These are phyloP conservation scores for Eurotiales sp. DNA, from an alignment of 2,329 filamentous ascomycete genomes.

Conservation along the genomic window DNA sequence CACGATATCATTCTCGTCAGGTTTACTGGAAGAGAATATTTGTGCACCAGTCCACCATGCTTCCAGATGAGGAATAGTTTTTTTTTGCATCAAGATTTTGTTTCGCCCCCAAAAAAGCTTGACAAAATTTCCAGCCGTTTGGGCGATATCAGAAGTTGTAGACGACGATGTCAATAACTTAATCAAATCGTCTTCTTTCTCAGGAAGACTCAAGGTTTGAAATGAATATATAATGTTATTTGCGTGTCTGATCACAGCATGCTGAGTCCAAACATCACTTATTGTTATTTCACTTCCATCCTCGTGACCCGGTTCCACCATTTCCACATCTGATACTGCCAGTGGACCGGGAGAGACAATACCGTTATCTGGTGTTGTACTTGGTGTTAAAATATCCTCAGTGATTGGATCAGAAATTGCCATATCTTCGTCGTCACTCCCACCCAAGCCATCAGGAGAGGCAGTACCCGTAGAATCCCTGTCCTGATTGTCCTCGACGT, in stretches of 20 bases:
- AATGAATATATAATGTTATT: neutral
- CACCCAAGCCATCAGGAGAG: neutral
- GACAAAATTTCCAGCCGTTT: neutral
- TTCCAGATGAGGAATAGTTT: neutral
- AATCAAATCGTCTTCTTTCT: neutral
- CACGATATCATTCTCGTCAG: slow-evolving; percentile 1
- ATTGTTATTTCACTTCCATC: neutral
- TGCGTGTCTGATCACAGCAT: slow-evolving; percentile 4
- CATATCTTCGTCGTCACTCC: neutral
- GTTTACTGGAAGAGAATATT: neutral
- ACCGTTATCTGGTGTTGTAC: neutral
- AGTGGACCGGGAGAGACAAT: neutral
- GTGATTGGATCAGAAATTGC: neutral
- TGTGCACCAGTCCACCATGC: neutral
- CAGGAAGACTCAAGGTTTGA: neutral
- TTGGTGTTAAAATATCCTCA: neutral
- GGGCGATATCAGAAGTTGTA: neutral
- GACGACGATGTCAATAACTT: neutral
- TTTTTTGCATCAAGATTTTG: neutral
- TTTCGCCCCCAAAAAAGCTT: neutral
- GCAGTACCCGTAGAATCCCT: neutral
- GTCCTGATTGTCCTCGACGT: neutral
- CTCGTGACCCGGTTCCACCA: neutral
- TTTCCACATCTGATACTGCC: neutral
- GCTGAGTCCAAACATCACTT: neutral